These are phyloP conservation scores for Croton laevigatus DNA, from an alignment of 441 rosid genomes.

Conservation along the genomic window DNA sequence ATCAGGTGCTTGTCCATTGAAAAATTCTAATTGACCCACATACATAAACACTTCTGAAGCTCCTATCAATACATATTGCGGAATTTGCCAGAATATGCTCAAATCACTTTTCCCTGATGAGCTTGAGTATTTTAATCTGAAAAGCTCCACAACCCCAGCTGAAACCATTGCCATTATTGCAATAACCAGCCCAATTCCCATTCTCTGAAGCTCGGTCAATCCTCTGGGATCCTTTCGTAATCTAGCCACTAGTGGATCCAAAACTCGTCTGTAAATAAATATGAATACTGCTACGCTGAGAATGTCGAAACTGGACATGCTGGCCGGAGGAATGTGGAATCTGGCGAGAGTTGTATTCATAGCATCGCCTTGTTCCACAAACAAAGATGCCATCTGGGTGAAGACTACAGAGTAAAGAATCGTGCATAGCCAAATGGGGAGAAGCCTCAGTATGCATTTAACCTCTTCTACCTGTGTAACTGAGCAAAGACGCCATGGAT, in stretches of 20 bases:
- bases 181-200: constrained; percentile 89
- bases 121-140: constrained; percentile 64
- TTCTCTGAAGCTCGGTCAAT: constrained; percentile 83
- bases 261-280: constrained; percentile 65
- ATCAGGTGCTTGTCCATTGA: constrained; percentile 86
- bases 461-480: constrained; percentile 95
- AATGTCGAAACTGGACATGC: constrained; percentile 96
- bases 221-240: constrained; percentile 50
- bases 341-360: constrained; percentile 63
- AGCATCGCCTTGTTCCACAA: constrained; percentile 96
- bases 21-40: constrained; percentile 93
- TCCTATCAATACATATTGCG: constrained; percentile 80
- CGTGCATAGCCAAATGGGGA: constrained; percentile 97
- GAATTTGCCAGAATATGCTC: constrained; percentile 96
- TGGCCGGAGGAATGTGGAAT: constrained; percentile 77
- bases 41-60: constrained; percentile 99
- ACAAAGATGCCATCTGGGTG: constrained; percentile 96
- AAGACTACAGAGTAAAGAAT: constrained; percentile 88
- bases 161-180: constrained; percentile 78
- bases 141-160: constrained; percentile 77
- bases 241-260: constrained; percentile 59
- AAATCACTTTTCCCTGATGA: constrained; percentile 46
- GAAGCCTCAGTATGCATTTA: constrained; percentile 76
- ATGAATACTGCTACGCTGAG: constrained; percentile 75
- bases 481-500: constrained; percentile 75